phyloP scores from a whole-genome alignment of 768 basidiomycete genomes.

The Lactarius sp. region DNA sequence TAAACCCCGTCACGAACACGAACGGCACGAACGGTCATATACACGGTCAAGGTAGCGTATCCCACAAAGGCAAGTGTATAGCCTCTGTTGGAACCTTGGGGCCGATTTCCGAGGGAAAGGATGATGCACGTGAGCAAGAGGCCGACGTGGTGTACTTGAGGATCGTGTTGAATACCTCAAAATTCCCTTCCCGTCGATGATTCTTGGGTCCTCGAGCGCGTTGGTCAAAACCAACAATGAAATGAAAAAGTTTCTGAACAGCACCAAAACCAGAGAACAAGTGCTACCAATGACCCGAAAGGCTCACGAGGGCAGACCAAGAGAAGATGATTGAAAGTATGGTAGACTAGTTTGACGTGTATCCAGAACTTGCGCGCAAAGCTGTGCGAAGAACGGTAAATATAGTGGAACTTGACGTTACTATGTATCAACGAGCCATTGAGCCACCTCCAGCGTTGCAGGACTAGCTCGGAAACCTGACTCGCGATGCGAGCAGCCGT shows the following conservation, averaged over 20 bases:
- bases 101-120: constrained; percentile 83
- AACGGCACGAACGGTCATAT: too few species aligned
- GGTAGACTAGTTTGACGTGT: constrained; percentile 90
- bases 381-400: constrained; percentile 43
- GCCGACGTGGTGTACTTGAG: constrained; percentile 85
- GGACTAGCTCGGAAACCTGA: constrained; percentile 49
- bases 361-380: constrained; percentile 89
- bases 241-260: constrained; percentile 73
- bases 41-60: constrained; percentile 88
- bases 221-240: constrained; percentile 74
- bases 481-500: too few species aligned
- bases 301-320: constrained; percentile 76
- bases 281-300: background rate
- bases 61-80: constrained; percentile 85
- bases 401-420: constrained; percentile 74
- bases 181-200: constrained; percentile 53
- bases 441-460: constrained; percentile 92
- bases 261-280: background rate
- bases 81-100: constrained; percentile 83
- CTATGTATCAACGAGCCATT: constrained; percentile 96
- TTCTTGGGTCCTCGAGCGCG: constrained; percentile 63
- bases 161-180: constrained; percentile 68
- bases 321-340: constrained; percentile 87
- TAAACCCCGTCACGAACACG: too few species aligned
- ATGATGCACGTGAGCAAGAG: constrained; percentile 85